These are phyloP conservation scores for Asterochloris sp. DNA, from an alignment of 139 green algal genomes.

Conservation along the genomic window DNA sequence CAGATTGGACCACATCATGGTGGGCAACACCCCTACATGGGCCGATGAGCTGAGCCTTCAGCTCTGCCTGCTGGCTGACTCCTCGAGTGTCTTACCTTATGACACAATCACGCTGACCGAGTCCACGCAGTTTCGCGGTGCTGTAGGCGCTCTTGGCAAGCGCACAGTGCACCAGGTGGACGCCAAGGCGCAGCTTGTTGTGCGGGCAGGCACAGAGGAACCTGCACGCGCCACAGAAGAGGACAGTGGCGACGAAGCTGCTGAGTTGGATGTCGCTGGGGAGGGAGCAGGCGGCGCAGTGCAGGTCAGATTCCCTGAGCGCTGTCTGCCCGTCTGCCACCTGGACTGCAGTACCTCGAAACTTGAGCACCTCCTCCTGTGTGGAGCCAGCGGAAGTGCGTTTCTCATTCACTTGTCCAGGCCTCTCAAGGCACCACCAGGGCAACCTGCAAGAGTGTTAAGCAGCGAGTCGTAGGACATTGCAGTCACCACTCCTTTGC, in stretches of 20 bases:
- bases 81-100: neutral
- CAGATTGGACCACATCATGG: neutral
- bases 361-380: no score
- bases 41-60: neutral
- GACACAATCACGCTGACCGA: neutral
- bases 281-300: neutral
- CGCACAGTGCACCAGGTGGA: conserved; percentile 86
- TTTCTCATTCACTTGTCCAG: no score
- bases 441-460: no score
- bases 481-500: no score
- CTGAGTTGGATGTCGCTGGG: neutral
- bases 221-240: neutral
- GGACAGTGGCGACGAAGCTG: neutral
- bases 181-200: conserved; percentile 77
- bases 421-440: no score
- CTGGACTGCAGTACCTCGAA: no score
- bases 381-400: no score
- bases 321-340: neutral
- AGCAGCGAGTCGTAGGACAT: no score
- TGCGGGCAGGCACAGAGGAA: conserved; percentile 4
- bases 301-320: neutral
- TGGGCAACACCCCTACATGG: neutral
- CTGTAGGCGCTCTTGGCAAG: conserved; percentile 67
- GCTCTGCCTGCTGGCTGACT: neutral
- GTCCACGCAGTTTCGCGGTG: neutral